These are phyloP conservation scores for Crithidia bombi DNA, from an alignment of 208 protist species.

Conservation along the genomic window DNA sequence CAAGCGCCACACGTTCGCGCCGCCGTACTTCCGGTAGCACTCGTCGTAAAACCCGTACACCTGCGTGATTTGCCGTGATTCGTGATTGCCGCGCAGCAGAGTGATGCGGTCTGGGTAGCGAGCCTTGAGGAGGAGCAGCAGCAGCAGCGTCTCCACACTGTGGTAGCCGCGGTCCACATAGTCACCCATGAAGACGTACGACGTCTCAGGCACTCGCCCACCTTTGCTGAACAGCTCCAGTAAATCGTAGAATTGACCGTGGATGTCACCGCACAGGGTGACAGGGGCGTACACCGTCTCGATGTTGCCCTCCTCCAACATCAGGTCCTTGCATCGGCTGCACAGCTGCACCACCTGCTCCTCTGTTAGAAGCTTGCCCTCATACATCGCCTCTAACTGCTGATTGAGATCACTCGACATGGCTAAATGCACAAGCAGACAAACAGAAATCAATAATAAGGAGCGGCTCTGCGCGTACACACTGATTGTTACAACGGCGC, in stretches of 20 bases:
- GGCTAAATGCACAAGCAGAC: background rate
- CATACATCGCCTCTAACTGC: slow-evolving; percentile 78
- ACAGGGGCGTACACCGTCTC: slow-evolving; percentile 95
- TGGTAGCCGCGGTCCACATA: slow-evolving; percentile 96
- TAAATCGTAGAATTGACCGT: slow-evolving; percentile 99
- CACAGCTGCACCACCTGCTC: slow-evolving; percentile 90
- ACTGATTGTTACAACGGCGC: too few relatives aligned
- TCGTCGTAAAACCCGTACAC: slow-evolving; percentile 98
- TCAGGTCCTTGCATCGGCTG: slow-evolving; percentile 88
- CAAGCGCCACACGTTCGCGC: slow-evolving; percentile 87
- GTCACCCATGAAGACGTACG: slow-evolving; percentile 94
- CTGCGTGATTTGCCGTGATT: slow-evolving; percentile 96
- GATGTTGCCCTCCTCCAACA: slow-evolving; percentile 96
- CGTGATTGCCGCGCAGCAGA: slow-evolving; percentile 97
- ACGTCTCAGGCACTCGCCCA: slow-evolving; percentile 84
- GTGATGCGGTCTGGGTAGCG: slow-evolving; percentile 94
- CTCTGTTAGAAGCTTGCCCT: slow-evolving; percentile 93
- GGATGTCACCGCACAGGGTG: slow-evolving; percentile 99
- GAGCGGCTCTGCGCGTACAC: slow-evolving; percentile 21
- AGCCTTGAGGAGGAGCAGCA: slow-evolving; percentile 94
- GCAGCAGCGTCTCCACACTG: slow-evolving; percentile 91
- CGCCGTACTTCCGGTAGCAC: slow-evolving; percentile 94
- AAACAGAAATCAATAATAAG: slow-evolving; percentile 17
- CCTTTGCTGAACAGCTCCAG: slow-evolving; percentile 97
- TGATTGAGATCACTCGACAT: slow-evolving; percentile 61